Evolutionary conservation across 371 early-diverging fungal species (phyloP).

Genomic region (Mycotypha africana): DNA sequence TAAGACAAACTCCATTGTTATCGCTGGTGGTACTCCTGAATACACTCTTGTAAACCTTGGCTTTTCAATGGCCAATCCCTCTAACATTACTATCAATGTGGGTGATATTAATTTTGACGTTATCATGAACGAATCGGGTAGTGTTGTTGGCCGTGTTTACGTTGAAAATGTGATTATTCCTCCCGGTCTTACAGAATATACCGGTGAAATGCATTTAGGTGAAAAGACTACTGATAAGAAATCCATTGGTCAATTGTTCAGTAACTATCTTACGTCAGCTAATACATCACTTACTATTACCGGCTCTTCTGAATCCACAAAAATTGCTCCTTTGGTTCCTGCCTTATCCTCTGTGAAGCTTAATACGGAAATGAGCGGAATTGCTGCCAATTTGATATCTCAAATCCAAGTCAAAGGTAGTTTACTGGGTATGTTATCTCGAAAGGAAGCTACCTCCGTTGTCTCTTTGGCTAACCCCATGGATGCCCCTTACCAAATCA

Average conservation of each 20-base stretch:
- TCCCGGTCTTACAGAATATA: slow-evolving; percentile 43
- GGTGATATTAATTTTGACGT: slow-evolving; percentile 46
- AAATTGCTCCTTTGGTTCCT: slow-evolving; percentile 36
- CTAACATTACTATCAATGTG: slow-evolving; percentile 46
- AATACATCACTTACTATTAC: slow-evolving; percentile 36
- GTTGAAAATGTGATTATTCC: slow-evolving; percentile 34
- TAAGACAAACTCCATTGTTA: slow-evolving; percentile 25
- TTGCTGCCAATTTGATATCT: slow-evolving; percentile 32
- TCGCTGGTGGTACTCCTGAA: slow-evolving; percentile 37
- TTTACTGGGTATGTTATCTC: slow-evolving; percentile 3
- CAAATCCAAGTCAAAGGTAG: slow-evolving; percentile 18
- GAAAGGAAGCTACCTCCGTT: slow-evolving; percentile 16
- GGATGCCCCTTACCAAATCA: slow-evolving; percentile 21
- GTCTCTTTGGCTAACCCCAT: slow-evolving; percentile 46
- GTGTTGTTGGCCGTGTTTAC: slow-evolving; percentile 31
- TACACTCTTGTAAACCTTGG: slow-evolving; percentile 32
- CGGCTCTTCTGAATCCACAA: slow-evolving; percentile 35
- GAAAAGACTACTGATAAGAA: slow-evolving; percentile 12
- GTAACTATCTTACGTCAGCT: slow-evolving; percentile 35
- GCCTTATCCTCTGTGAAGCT: slow-evolving; percentile 41
- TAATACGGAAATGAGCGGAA: slow-evolving; percentile 42
- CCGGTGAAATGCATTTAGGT: slow-evolving; percentile 27
- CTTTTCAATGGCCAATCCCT: slow-evolving; percentile 45
- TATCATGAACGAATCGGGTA: slow-evolving; percentile 26
- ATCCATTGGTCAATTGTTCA: slow-evolving; percentile 21